phyloP scores from a whole-genome alignment of 192 early-diverging fungal genomes.

The Backusella circina region DNA sequence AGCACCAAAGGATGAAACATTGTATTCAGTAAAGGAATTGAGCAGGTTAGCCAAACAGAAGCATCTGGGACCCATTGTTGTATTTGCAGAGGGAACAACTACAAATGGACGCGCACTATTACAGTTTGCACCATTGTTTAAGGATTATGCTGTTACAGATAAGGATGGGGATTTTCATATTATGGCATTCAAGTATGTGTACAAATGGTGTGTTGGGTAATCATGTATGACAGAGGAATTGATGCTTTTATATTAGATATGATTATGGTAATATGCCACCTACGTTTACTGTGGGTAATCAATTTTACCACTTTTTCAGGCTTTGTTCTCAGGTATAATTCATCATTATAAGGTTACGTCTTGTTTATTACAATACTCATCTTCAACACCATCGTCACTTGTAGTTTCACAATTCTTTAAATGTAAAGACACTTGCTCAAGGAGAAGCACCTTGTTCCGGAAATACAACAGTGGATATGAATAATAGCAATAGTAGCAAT shows the following conservation, averaged over 20 bases:
- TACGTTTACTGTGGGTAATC: constrained; percentile 58
- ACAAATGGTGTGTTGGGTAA: no score
- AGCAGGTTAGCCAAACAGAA: constrained; percentile 34
- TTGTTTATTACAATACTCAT: no score
- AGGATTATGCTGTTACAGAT: constrained; percentile 53
- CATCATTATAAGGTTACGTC: no score
- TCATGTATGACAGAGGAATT: background rate
- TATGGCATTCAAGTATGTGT: constrained; percentile 57
- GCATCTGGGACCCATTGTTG: constrained; percentile 50
- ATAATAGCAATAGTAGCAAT: background rate
- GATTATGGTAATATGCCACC: constrained; percentile 60
- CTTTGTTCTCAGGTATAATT: constrained; percentile 56
- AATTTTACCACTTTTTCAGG: constrained; percentile 45
- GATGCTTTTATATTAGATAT: constrained; percentile 45
- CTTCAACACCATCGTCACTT: no score
- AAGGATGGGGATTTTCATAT: constrained; percentile 54
- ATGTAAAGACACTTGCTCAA: constrained; percentile 42
- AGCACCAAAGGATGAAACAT: constrained; percentile 10
- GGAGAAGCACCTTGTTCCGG: constrained; percentile 46
- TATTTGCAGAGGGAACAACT: constrained; percentile 81
- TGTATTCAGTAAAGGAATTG: constrained; percentile 42
- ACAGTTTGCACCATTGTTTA: constrained; percentile 72
- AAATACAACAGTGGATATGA: constrained; percentile 25
- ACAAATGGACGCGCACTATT: constrained; percentile 84
- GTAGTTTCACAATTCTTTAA: constrained; percentile 48